Conservation (phyloP, 495 filamentous ascomycete genomes). For the Neurospora tetrasperma region DNA sequence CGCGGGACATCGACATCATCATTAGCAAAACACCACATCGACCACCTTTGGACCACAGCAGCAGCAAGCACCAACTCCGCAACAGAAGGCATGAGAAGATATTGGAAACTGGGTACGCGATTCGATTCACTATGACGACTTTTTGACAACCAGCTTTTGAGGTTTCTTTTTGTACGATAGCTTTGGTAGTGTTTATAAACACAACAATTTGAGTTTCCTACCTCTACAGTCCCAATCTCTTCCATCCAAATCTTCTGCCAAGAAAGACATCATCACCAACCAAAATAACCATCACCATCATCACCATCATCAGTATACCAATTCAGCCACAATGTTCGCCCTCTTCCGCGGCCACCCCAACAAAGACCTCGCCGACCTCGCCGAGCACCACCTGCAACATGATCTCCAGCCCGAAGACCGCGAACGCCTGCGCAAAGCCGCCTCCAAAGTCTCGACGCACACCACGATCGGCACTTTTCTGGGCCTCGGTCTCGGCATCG, state of each 20-base stretch:
- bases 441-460: conserved; percentile 40
- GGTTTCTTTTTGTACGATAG: neutral
- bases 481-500: conserved; percentile 49
- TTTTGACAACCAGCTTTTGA: neutral
- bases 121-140: neutral
- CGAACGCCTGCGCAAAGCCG: conserved; percentile 44
- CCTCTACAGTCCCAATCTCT: neutral
- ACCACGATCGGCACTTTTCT: conserved; percentile 48
- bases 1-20: neutral
- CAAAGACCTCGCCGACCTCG: conserved; percentile 45
- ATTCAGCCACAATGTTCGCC: conserved; percentile 34
- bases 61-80: neutral
- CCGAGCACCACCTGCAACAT: conserved; percentile 53
- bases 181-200: neutral
- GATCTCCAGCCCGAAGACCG: conserved; percentile 52
- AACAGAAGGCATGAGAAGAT: neutral
- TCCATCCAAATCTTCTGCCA: neutral
- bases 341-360: conserved; percentile 43
- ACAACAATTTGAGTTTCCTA: neutral
- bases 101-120: neutral
- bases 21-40: neutral
- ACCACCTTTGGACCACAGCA: neutral
- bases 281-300: neutral
- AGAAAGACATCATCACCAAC: too few species aligned
- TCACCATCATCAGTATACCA: neutral